Percentiles rank a stretch among this genome's conserved stretches.
Conservation (phyloP, 2,329 filamentous ascomycete genomes). For the Cercospora sp. region DNA sequence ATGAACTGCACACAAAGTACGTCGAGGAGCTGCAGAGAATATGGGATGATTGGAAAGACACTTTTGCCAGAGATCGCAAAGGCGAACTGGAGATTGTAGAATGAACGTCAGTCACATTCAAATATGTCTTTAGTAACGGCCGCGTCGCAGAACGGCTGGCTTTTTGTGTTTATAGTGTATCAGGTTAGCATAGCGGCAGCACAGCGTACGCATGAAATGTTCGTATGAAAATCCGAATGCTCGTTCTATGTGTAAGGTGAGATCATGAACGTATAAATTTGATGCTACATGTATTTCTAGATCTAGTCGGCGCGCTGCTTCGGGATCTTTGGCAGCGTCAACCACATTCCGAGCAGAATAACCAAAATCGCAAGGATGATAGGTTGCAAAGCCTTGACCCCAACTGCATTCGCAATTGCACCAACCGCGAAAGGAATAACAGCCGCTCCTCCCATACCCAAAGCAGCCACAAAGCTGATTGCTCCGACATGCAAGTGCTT, state of each 20-base stretch:
- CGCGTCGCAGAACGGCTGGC: neutral
- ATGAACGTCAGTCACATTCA: conserved; percentile 34
- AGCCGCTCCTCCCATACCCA: conserved; percentile 26
- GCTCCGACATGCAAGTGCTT: conserved; percentile 25
- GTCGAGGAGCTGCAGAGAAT: conserved; percentile 70
- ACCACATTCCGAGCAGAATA: conserved; percentile 20
- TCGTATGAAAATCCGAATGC: neutral
- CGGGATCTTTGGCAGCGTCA: conserved; percentile 27
- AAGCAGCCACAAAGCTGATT: conserved; percentile 8
- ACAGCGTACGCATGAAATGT: neutral
- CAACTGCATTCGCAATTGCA: conserved; percentile 47
- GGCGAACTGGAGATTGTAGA: conserved; percentile 68
- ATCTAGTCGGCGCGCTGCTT: conserved; percentile 23
- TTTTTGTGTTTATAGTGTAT: neutral
- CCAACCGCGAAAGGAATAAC: conserved; percentile 38
- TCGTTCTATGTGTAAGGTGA: neutral
- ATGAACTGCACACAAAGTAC: conserved; percentile 77
- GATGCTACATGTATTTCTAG: neutral
- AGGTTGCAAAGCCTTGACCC: conserved; percentile 59
- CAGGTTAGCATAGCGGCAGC: neutral
- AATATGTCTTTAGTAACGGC: neutral
- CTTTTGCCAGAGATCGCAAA: conserved; percentile 63
- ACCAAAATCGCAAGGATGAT: conserved; percentile 42
- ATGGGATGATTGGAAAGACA: conserved; percentile 77
- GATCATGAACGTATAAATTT: neutral